Base-by-base conservation (phyloP, 345 rosid species). In the Raphanus raphanistrum region DNA sequence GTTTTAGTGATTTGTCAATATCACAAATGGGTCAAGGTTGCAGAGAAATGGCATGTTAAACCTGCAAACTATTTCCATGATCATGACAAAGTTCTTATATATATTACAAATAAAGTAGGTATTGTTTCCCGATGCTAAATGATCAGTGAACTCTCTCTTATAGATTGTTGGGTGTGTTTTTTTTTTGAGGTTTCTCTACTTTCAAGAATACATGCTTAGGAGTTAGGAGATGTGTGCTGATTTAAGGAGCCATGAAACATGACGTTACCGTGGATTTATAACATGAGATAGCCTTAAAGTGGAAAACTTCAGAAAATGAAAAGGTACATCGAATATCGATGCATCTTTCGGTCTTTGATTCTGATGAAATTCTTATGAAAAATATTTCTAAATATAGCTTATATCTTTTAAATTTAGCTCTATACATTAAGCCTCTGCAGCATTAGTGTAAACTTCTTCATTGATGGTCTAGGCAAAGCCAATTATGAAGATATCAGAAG, bases 151-250 rank as follows among this genome's bases (percentile, higher is more conserved):
- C 50, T 43, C 50, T 11, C 11, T 36, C 11, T 33, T 12, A 4
- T 11, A 43, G 3, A 43, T 4, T 43, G 52, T 43, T 43, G 2
- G 15, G 52, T 43, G 15, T 12, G 12, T 28, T 28, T 28, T 43
- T 41, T n/a, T 45, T 32, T 32, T 32, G 92, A 91, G 77, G 80
- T 85, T 21, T 68, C 83, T 83, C 81, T 88, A 88, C 85, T 33
- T 92, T 91, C 63, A 96, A 95, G 84, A 86, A 85, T 66, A 87
- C 80, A 82, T 92, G 93, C 77, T 81, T 95, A 8, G 96, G 98
- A 21, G 99, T 21, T 21, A 21, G 21, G 21, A 21, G 21, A 92
- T 82, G 92, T 92, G 48, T 41, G 21, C 85, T 97, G 76, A 86
- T 95, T 52, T 69, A 92, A 54, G 90, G 99, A 77, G 82, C 87